Conservation (phyloP, 495 filamentous ascomycete genomes). For the Xanthoparmelia taractica region DNA sequence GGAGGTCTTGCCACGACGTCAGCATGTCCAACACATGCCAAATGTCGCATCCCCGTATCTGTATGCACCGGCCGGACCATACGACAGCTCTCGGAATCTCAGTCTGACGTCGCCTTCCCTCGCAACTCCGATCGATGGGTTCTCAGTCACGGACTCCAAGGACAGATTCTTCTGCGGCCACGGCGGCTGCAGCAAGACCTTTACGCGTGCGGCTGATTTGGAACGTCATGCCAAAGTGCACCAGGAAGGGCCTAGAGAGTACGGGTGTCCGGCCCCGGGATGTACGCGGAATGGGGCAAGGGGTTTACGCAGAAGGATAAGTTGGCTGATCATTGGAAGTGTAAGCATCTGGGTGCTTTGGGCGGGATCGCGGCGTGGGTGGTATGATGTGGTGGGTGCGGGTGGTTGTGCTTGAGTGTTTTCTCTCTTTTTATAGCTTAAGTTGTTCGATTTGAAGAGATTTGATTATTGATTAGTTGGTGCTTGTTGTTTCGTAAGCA, state of each 20-base stretch:
- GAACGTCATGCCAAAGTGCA: not conserved
- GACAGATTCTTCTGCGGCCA: not conserved
- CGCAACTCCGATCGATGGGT: not conserved
- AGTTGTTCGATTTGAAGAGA: too few species aligned
- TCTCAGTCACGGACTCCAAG: not conserved
- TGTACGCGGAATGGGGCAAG: not conserved
- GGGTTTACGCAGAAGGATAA: not conserved
- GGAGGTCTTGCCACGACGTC: not conserved
- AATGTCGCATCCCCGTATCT: not conserved
- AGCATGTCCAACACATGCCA: not conserved
- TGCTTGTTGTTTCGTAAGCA: too few species aligned
- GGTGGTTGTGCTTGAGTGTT: too few species aligned
- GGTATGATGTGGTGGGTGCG: too few species aligned
- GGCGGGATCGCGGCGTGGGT: too few species aligned
- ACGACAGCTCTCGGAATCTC: not conserved
- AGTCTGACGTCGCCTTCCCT: not conserved
- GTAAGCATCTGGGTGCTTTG: not conserved
- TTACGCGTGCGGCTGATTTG: not conserved
- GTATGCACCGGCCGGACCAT: not conserved
- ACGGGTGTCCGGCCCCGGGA: not conserved
- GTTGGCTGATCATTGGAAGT: not conserved
- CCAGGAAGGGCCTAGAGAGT: not conserved
- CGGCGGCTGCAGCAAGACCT: too few species aligned
- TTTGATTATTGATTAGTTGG: too few species aligned
- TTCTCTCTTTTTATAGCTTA: too few species aligned